Base-by-base conservation (phyloP, 495 filamentous ascomycete species). In the Daldinia caldariorum region DNA sequence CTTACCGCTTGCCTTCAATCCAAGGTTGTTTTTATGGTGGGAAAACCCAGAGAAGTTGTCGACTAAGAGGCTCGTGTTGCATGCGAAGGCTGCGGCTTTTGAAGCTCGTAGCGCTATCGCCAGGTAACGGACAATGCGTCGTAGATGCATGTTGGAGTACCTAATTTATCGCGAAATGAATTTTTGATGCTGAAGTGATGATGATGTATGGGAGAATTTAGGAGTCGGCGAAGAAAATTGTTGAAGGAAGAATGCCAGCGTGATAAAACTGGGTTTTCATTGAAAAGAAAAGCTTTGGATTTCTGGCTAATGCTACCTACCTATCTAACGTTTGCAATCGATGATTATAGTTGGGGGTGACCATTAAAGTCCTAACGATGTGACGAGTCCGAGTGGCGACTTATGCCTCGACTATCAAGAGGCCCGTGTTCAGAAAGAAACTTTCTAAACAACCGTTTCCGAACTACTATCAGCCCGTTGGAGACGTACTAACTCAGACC, bases 1-100 rank as follows among this genome's bases (percentile, higher is more conserved):
- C 67, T 26, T 74, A 71, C 72, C 72, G 14, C 67, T 55, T 22
- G 64, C 58, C n/a, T 55, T 58, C 20, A 58, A 16, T 2, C 64
- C 68, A 0, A 74, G 41, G 32, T 9, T 71, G 29, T 74, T 74
- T 14, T 37, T 47, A 41, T 13, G 50, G 9, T n/a, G 20, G 0
- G 31, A 10, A 45, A 61, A 67, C 12, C 16, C 35, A 12, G 61
- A 29, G 51, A 71, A 74, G 31, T 74, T 35, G 57, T 74, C 72
- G 3, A 74, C 20, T 5, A 68, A 32, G 20, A 65, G 53, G 41
- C 64, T 62, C 26, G 63, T 37, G 0, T 50, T 22, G 62, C 68
- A 68, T 12, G 18, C 1, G 22, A 14, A 6, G 5, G 69, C 57
- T 14, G 20, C 26, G 4, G 45, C 58, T 35, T 47, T 38, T 16